Evolutionary conservation across 768 basidiomycete species (phyloP), one percentile per base, ranked within the genome.

Genomic region (Mycena vulgaris): DNA sequence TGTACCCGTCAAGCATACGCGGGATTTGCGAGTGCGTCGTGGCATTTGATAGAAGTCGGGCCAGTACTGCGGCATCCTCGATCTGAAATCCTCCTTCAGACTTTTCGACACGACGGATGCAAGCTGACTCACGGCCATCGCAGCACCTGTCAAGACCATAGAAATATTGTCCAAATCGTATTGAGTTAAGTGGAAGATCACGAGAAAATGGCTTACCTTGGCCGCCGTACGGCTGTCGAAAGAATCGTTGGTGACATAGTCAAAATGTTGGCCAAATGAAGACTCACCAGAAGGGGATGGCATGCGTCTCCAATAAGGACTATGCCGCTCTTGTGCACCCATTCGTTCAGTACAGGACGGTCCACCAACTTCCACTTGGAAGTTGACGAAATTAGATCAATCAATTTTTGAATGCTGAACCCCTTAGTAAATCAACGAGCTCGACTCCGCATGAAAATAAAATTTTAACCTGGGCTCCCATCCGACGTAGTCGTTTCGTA

Each of bases 141-240:
- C 53, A 55, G 33, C 53, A 55, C 53, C 53, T 55, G 35, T 31
- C 53, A 33, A 33, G 53, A 55, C 53, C n/a, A n/a, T 33, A 37
- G 53, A 33, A 35, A 55, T 33, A 33, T 55, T 55, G 37, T 37
- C 23, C 53, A n/a, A n/a, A n/a, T n/a, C n/a, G n/a, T n/a, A n/a
- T n/a, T n/a, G n/a, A 53, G 33, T 31, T 53, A 31, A 53, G n/a
- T n/a, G 31, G 33, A 53, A 53, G 19, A 30, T 31, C 11, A 10
- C 35, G 8, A 6, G 35, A 10, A 17, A 42, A 42, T 42, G 11
- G 40, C 40, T 42, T 42, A 33, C 49, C 49, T 51, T 51, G 49
- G 5, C 49, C 49, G 28, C 49, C 49, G 19, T 51, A 51, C 11
- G 49, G 49, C 49, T 51, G 49, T 8, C 49, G 14, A 28, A 30